Conservation (phyloP, 805 yeast species). For the Kazachstania bromeliacearum region DNA sequence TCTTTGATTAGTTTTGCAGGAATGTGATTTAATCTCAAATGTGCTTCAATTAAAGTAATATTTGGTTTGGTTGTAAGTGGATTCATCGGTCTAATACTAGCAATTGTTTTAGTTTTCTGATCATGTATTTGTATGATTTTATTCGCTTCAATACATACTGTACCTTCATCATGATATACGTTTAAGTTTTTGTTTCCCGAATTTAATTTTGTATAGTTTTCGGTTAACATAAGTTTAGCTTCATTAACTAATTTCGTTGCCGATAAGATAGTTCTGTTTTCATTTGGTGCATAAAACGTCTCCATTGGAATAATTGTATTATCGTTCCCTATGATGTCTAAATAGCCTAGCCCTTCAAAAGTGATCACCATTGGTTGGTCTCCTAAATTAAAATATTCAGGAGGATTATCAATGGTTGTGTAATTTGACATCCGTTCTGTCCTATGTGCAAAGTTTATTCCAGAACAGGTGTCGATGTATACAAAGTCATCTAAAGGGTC, state of each 20-base stretch:
- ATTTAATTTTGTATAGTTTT: slow-evolving; percentile 1
- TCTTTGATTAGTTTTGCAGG: neutral
- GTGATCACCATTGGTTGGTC: neutral
- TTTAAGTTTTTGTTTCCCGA: no score
- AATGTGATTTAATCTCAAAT: slow-evolving; percentile 1
- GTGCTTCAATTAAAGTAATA: slow-evolving; percentile 3
- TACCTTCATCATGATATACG: no score
- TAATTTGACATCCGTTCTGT: neutral
- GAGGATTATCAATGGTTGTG: neutral
- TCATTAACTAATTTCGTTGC: slow-evolving; percentile 2
- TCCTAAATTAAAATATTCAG: neutral
- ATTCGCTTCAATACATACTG: neutral
- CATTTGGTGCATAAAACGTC: slow-evolving; percentile 1
- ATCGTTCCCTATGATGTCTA: neutral
- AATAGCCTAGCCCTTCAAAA: neutral
- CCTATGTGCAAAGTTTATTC: neutral
- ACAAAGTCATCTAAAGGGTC: neutral
- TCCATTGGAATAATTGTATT: neutral
- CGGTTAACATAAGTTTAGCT: neutral
- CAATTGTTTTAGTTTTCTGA: neutral
- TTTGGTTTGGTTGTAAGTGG: neutral
- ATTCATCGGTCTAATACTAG: neutral
- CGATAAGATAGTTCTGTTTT: slow-evolving; percentile 4
- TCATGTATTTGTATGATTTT: neutral
- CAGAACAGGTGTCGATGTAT: neutral